Evolutionary conservation across 2,329 filamentous ascomycete species (phyloP).

Genomic region (Epichloe coenophiala): DNA sequence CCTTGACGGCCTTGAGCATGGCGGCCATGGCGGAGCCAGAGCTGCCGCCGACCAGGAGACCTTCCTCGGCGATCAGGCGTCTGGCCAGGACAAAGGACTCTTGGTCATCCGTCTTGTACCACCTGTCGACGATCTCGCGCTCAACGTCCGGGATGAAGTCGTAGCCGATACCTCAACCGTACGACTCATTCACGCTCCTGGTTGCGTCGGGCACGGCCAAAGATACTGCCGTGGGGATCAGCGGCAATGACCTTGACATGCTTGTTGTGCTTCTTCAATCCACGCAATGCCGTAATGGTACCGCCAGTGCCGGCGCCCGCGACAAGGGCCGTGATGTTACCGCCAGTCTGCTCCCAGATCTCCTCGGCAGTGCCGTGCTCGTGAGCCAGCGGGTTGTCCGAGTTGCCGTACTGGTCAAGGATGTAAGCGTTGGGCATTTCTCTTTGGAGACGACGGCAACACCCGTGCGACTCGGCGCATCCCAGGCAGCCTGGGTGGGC

Average conservation of each 20-base stretch:
- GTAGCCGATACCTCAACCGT: constrained; percentile 95
- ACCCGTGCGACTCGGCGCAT: constrained; percentile 90
- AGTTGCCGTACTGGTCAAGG: constrained; percentile 87
- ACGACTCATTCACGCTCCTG: constrained; percentile 67
- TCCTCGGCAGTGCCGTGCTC: constrained; percentile 91
- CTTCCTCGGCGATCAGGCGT: constrained; percentile 84
- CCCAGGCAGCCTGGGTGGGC: constrained; percentile 88
- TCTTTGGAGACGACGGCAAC: constrained; percentile 84
- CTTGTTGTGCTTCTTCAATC: constrained; percentile 75
- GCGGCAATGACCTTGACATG: constrained; percentile 82
- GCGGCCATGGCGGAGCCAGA: constrained; percentile 86
- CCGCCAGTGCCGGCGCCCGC: constrained; percentile 92
- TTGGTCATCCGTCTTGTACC: constrained; percentile 95
- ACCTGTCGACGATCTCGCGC: constrained; percentile 67
- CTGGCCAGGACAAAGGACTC: constrained; percentile 88
- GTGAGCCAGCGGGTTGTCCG: constrained; percentile 84
- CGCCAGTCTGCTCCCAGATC: constrained; percentile 83
- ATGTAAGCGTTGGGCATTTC: constrained; percentile 97
- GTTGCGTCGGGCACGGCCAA: constrained; percentile 63
- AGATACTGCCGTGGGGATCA: constrained; percentile 82
- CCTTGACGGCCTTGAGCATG: constrained; percentile 61
- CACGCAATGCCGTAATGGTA: constrained; percentile 81
- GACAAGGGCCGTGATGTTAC: constrained; percentile 69
- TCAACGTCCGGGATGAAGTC: constrained; percentile 96
- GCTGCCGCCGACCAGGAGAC: constrained; percentile 82